Percentiles rank a stretch among this genome's conserved stretches.
Evolutionary conservation across 1,284 basidiomycete genomes (phyloP).

Genomic region (Leccinum pachyderme): DNA sequence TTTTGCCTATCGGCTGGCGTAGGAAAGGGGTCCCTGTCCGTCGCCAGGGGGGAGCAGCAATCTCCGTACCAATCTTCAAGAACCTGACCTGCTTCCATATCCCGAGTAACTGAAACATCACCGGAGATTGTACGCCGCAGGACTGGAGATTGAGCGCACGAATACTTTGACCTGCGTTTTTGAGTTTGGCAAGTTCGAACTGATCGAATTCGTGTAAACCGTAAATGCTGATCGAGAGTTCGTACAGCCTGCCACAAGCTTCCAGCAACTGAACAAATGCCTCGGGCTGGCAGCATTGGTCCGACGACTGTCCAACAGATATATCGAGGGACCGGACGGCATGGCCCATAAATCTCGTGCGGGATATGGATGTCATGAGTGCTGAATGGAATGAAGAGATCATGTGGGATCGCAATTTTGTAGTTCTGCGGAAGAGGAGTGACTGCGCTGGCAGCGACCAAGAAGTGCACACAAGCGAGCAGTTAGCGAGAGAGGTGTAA

Average conservation of each 20-base stretch:
- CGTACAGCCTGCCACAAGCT: constrained; percentile 39
- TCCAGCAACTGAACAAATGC: constrained; percentile 31
- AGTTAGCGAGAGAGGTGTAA: constrained; percentile 33
- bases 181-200: constrained; percentile 25
- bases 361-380: constrained; percentile 16
- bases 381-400: constrained; percentile 16
- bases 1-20: neutral
- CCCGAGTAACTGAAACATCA: constrained; percentile 43
- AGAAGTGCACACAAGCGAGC: constrained; percentile 36
- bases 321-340: constrained; percentile 27
- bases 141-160: constrained; percentile 39
- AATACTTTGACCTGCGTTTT: constrained; percentile 26
- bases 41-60: constrained; percentile 35
- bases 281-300: constrained; percentile 12
- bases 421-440: constrained; percentile 39
- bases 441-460: constrained; percentile 43
- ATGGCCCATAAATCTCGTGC: constrained; percentile 14
- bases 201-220: constrained; percentile 34
- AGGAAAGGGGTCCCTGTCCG: constrained; percentile 7
- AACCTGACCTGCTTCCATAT: constrained; percentile 41
- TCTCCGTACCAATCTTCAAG: constrained; percentile 40
- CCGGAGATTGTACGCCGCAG: constrained; percentile 44
- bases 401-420: constrained; percentile 5
- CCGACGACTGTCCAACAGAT: constrained; percentile 11
- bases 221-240: constrained; percentile 32